phyloP scores from a whole-genome alignment of 306 rosid genomes.

The Myrica gale region DNA sequence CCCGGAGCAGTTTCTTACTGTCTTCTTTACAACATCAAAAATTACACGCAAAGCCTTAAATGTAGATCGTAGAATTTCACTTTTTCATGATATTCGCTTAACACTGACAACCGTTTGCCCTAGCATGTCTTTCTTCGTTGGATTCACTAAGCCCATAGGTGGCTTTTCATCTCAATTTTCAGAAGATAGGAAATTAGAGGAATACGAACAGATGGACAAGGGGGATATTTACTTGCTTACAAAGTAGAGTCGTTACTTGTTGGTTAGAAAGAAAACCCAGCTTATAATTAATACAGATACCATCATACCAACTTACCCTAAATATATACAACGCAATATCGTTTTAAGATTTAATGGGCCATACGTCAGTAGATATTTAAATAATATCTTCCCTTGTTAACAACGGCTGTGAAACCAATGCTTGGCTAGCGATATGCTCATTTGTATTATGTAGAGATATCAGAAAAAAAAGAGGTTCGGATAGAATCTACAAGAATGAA shows the following conservation, averaged over 20 bases:
- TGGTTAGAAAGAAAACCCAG: no score
- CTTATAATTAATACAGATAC: no score
- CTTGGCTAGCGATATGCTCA: background rate
- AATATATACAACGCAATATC: no score
- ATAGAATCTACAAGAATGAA: conserved; percentile 5
- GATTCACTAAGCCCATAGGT: conserved; percentile 26
- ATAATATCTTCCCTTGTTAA: no score
- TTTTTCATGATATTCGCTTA: conserved; percentile 15
- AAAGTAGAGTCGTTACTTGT: no score
- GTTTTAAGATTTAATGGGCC: no score
- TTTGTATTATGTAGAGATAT: background rate
- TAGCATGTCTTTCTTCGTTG: conserved; percentile 40
- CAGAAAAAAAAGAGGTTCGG: background rate
- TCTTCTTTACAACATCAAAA: background rate
- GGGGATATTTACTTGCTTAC: no score
- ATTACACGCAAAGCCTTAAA: conserved; percentile 41
- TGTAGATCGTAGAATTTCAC: conserved; percentile 29
- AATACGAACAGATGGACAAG: background rate
- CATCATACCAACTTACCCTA: no score
- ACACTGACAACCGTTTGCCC: conserved; percentile 39
- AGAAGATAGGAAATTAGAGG: background rate
- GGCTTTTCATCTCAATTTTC: conserved; percentile 16
- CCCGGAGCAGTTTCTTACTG: conserved; percentile 4
- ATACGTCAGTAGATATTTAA: no score
- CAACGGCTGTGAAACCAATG: no score